Base-by-base conservation (phyloP, 495 filamentous ascomycete species). In the Penicillium argentinense region DNA sequence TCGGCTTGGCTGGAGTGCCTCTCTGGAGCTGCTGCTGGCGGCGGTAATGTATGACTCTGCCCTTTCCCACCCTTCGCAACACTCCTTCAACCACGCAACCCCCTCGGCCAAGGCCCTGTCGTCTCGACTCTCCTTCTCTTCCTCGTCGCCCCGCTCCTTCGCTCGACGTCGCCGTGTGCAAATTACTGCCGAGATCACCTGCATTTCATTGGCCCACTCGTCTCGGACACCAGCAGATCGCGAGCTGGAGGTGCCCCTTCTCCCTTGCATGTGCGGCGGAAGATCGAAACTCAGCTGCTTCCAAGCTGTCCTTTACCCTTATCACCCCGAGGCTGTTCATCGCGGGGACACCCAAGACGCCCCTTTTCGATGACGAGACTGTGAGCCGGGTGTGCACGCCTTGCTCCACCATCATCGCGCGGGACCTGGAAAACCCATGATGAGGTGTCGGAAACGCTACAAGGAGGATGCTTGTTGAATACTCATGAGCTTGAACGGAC, bases 381-480 rank as follows among this genome's bases (percentile, higher is more conserved):
- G 17, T 46, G 51, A 55, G 43, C 33, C 27, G 39, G 39, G 38
- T 47, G 7, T 14, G 2, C 13, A 26, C 39, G 16, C 39, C 29
- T 39, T 37, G 24, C 39, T 42, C 39, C 21, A 18, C 25, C 39
- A 28, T 18, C 5, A 18, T 18, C 21, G n/a, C 33, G 17, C 33
- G 17, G 33, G 17, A 8, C n/a, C n/a, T 21, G 33, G 33, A 36
- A 57, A 50, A 57, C 54, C 56, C 70, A 75, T 69, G 62, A 75
- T 75, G 72, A 66, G 69, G 72, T 73, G 69, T 71, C 69, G 71
- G 62, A 75, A 74, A 71, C 70, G 71, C 24, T 70, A 67, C 57
- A 74, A 73, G 62, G 61, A 70, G 56, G 60, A 71, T 71, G 69
- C 64, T 68, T 64, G 64, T 65, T 71, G 64, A 75, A 54, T 63